Conservation (phyloP, 78 protist genomes). For the Dictyostelium discoideum region dicty_2.7 NC_007088.5:1667501-1668000, state of each 20-base stretch:
- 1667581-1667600: background rate
- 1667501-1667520: background rate
- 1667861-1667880: background rate
- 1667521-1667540: constrained; percentile 27
- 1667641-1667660: background rate
- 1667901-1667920: constrained; percentile 31
- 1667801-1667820: constrained; percentile 27
- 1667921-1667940: constrained; percentile 19
- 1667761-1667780: background rate
- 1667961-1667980: background rate
- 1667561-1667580: constrained; percentile 30
- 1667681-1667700: too few species aligned
- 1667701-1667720: background rate
- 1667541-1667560: constrained; percentile 58
- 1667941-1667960: constrained; percentile 35
- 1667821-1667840: constrained; percentile 19
- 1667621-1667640: background rate
- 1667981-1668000: constrained; percentile 47
- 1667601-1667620: background rate
- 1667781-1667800: constrained; percentile 48
- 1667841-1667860: constrained; percentile 33
- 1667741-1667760: background rate
- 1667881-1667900: constrained; percentile 20
- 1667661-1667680: background rate
- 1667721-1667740: background rate